Conservation (phyloP, 2,329 filamentous ascomycete species). For the Microcera coccophila region DNA sequence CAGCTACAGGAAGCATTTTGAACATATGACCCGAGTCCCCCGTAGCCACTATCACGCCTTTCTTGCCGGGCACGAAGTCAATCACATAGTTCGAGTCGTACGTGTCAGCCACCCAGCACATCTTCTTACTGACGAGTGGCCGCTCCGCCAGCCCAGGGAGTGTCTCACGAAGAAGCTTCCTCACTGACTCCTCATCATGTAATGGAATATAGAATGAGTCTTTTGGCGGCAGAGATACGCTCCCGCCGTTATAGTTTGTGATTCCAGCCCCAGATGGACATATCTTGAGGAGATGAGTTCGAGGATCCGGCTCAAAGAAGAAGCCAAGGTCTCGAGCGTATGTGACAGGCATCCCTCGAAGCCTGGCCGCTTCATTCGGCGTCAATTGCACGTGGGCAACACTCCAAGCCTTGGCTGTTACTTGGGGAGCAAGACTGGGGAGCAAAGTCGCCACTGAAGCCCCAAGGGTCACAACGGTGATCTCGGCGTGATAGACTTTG, state of each 20-base stretch:
- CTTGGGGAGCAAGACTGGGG: conserved; percentile 44
- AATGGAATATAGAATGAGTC: conserved; percentile 48
- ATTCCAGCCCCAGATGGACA: conserved; percentile 56
- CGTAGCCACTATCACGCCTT: conserved; percentile 46
- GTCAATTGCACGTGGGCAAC: conserved; percentile 57
- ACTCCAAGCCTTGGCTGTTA: conserved; percentile 54
- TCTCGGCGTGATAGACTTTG: conserved; percentile 16
- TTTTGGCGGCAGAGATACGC: conserved; percentile 36
- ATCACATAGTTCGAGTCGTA: conserved; percentile 56
- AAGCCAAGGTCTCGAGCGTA: conserved; percentile 59
- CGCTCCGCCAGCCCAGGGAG: conserved; percentile 49
- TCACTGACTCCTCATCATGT: conserved; percentile 49
- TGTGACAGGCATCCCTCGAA: conserved; percentile 55
- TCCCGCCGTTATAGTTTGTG: conserved; percentile 35
- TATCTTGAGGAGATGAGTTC: conserved; percentile 54
- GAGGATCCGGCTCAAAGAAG: conserved; percentile 59
- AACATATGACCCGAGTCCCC: conserved; percentile 60
- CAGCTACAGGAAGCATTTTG: conserved; percentile 58
- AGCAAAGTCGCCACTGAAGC: conserved; percentile 44
- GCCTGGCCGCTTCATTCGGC: conserved; percentile 46
- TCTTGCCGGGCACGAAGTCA: conserved; percentile 50
- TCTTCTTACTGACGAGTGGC: conserved; percentile 48
- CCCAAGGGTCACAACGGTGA: conserved; percentile 49
- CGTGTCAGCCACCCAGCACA: conserved; percentile 61
- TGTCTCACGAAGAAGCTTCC: conserved; percentile 46